These are phyloP conservation scores for Agaricus sinodeliciosus DNA, from an alignment of 768 basidiomycete species.

Conservation along the genomic window DNA sequence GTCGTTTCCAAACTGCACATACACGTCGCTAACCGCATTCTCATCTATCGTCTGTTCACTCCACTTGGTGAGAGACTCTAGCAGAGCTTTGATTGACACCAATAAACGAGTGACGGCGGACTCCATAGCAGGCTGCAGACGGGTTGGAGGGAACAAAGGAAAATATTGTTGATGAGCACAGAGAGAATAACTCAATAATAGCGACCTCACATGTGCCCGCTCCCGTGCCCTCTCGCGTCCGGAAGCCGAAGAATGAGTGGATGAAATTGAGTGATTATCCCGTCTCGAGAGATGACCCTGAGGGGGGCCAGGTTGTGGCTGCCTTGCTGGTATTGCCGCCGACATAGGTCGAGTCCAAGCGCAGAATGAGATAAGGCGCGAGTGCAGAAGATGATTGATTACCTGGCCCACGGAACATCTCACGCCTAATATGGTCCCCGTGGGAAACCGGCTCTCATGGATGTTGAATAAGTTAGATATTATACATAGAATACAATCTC, in stretches of 20 bases:
- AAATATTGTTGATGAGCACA: conserved; percentile 7
- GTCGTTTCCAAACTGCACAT: conserved; percentile 94
- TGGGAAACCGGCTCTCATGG: neutral
- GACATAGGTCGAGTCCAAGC: conserved; percentile 6
- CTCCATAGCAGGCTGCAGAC: conserved; percentile 68
- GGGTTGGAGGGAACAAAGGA: neutral
- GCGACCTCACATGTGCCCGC: conserved; percentile 27
- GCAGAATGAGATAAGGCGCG: neutral
- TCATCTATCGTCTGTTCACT: conserved; percentile 68
- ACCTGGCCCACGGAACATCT: neutral
- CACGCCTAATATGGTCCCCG: conserved; percentile 1
- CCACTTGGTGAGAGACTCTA: conserved; percentile 87
- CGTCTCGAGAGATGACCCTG: conserved; percentile 40
- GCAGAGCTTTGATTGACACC: conserved; percentile 91
- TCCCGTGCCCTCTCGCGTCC: conserved; percentile 34
- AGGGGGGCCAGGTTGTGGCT: conserved; percentile 18
- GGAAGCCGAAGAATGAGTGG: conserved; percentile 25
- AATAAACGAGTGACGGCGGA: conserved; percentile 88
- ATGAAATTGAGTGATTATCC: conserved; percentile 47
- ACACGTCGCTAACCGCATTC: conserved; percentile 88
- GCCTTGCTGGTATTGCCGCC: conserved; percentile 21
- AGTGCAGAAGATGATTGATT: neutral
- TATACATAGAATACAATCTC: conserved; percentile 1
- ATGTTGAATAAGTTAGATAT: neutral
- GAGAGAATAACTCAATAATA: conserved; percentile 1